Base-by-base conservation (phyloP, 2,329 filamentous ascomycete species). In the Aspergillus versicolor region DNA sequence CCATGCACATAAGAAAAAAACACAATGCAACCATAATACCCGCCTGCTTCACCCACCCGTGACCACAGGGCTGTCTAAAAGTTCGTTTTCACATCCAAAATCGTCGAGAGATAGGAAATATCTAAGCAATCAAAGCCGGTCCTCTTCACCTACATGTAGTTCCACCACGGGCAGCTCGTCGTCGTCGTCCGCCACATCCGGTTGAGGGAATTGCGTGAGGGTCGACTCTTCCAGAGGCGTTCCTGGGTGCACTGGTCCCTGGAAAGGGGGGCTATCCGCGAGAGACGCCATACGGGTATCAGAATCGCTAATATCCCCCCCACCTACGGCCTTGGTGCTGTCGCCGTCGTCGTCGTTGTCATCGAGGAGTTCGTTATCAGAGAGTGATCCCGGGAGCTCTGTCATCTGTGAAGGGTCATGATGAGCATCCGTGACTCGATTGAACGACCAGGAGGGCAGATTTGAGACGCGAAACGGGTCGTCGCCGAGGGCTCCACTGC, bases 91-190 rank as follows among this genome's bases (percentile, higher is more conserved):
- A 59, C 55, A 48, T 63, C 58, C 56, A 64, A 64, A 54, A 9
- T 49, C 40, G 41, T 52, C 34, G 44, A 37, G 34, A 40, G 8
- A 24, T 22, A 8, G 54, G 27, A 54, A 47, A 60, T 50, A 30
- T 21, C 38, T 51, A 61, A 38, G 66, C 64, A 44, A 11, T 30
- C 27, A 30, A 30, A 65, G 61, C 30, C 63, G 63, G 8, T 73
- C 70, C 11, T 75, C 73, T 15, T 75, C 72, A 19, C 65, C 66
- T 41, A 77, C 70, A 43, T 65, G 70, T 34, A 78, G 63, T 62
- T 79, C 76, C 48, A 76, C 70, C 34, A 78, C 76, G 3, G 76
- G 73, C 19, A 75, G 64, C 4, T 76, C 72, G 27, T 76, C 59
- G n/a, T 64, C 59, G 27, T 76, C 59, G n/a, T 64, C 59, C 22